Base-by-base conservation (phyloP, 306 rosid genomes). In the Trifolium subterraneum region DNA sequence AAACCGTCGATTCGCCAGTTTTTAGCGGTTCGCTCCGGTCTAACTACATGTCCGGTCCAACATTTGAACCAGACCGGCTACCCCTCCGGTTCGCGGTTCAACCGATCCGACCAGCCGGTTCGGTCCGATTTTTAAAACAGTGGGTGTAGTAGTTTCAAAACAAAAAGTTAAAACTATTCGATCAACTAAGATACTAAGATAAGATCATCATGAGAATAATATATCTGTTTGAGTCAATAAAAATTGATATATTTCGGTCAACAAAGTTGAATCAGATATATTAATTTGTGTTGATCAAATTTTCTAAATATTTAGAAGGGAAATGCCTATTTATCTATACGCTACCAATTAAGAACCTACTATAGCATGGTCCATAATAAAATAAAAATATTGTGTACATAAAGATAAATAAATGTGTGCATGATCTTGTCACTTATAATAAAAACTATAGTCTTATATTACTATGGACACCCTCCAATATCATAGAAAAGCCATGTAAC, bases 121-220 rank as follows among this genome's bases (percentile, higher is more conserved):
- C n/a, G n/a, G n/a, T n/a, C n/a, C n/a, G n/a, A n/a, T n/a, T n/a
- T n/a, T n/a, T n/a, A n/a, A n/a, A n/a, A n/a, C n/a, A n/a, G n/a
- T n/a, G n/a, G n/a, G n/a, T n/a, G 18, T 14, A 2, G 39, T 27
- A 59, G 10, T 27, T 59, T 29, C 64, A 59, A 14, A 59, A 59
- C 39, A 25, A 59, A 59, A 59, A 10, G 64, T 59, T 59, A 27
- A 59, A 59, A 59, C 29, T 27, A 27, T 15, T 59, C 38, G 27
- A 59, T 59, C 39, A 59, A 27, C 36, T 59, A 22, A n/a, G n/a
- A n/a, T n/a, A n/a, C n/a, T 22, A 29, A 29, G 33, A 29, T 29
- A 27, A 59, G 9, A 59, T 59, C 7, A 39, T 59, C 39, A 59
- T 20, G 10, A 10, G 39, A 5, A 59, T 27, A 2, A 22, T 56